Evolutionary conservation across 2,329 filamentous ascomycete genomes (phyloP).

Genomic region (Stenocarpella maydis): DNA sequence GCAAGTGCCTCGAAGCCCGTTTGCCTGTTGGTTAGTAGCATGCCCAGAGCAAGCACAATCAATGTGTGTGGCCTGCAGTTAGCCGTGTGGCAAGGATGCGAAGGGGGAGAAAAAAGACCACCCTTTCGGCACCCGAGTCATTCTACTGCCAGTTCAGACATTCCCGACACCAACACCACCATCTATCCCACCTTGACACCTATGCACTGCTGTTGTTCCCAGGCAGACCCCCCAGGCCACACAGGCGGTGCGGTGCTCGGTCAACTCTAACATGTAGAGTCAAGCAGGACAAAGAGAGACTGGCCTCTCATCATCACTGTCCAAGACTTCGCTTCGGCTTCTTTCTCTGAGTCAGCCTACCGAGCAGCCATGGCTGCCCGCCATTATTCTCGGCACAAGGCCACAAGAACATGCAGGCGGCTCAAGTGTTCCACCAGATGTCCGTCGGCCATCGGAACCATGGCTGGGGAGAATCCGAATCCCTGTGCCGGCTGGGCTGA

Average conservation of each 20-base stretch:
- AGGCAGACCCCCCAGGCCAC: neutral
- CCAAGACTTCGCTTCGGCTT: neutral
- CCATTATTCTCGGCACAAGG: neutral
- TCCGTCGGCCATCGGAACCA: conserved; percentile 23
- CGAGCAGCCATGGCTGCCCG: neutral
- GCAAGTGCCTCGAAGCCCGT: conserved; percentile 3
- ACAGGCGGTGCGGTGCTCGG: neutral
- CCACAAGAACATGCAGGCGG: neutral
- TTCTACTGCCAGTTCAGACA: neutral
- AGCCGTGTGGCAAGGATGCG: conserved; percentile 16
- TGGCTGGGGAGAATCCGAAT: conserved; percentile 25
- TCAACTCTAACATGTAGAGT: neutral
- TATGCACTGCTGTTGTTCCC: neutral
- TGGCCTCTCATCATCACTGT: neutral
- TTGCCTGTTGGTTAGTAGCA: neutral
- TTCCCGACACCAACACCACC: conserved; percentile 1
- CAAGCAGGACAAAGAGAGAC: neutral
- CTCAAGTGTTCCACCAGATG: neutral
- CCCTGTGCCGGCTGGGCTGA: neutral
- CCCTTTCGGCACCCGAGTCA: conserved; percentile 26
- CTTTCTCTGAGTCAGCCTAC: conserved; percentile 4
- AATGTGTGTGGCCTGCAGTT: neutral
- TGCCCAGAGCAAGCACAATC: neutral
- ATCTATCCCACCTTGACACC: no score
- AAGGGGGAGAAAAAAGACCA: neutral